phyloP scores from a whole-genome alignment of 1,284 basidiomycete genomes.

The Ceratobasidium sp. region DNA sequence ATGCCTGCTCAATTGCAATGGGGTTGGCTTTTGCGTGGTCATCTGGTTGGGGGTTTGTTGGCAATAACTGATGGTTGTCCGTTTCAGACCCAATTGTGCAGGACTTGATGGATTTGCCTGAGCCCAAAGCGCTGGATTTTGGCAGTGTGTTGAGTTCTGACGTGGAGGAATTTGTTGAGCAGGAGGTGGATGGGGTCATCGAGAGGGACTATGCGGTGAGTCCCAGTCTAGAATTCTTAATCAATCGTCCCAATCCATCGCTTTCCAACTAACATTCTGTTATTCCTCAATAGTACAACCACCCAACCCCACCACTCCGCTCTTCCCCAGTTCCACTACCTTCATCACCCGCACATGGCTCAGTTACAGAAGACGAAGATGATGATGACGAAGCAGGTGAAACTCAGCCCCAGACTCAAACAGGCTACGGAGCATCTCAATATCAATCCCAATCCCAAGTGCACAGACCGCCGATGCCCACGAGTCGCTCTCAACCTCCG shows the following conservation, averaged over 20 bases:
- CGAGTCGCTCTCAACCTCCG: conserved; percentile 1
- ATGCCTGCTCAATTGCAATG: no score
- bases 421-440: neutral
- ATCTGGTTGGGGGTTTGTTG: neutral
- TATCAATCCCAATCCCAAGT: conserved; percentile 5
- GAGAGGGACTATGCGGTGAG: conserved; percentile 13
- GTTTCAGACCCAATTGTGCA: conserved; percentile 22
- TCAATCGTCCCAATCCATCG: no score
- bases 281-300: neutral
- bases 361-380: conserved; percentile 28
- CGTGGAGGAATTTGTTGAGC: neutral
- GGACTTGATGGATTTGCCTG: conserved; percentile 11
- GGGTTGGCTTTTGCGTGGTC: no score
- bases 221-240: neutral
- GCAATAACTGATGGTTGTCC: neutral
- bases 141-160: conserved; percentile 4
- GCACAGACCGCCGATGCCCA: neutral
- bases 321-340: conserved; percentile 15
- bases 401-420: neutral
- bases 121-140: conserved; percentile 15
- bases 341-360: neutral
- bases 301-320: neutral
- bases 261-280: neutral
- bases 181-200: neutral
- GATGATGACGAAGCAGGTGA: conserved; percentile 4